Percentiles rank a stretch among this genome's conserved stretches.
phyloP scores from a whole-genome alignment of 192 early-diverging fungal genomes.

The Paraglomus occultum region DNA sequence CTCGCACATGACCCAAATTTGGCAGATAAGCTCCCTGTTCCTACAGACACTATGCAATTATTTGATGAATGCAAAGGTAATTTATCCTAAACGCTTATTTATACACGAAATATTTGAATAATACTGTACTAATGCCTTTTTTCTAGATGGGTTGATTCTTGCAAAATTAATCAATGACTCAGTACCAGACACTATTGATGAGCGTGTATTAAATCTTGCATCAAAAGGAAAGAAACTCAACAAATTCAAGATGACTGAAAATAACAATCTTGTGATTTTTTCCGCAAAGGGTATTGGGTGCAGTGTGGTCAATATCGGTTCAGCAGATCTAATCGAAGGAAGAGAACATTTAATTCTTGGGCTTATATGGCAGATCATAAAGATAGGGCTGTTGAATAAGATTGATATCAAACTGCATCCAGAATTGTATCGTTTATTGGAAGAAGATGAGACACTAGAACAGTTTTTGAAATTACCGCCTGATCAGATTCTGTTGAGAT shows the following conservation, averaged over 20 bases:
- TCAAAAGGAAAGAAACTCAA: conserved; percentile 75
- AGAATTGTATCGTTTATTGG: conserved; percentile 93
- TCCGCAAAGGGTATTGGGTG: conserved; percentile 99
- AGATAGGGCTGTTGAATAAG: conserved; percentile 92
- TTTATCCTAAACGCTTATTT: not conserved
- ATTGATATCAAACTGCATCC: conserved; percentile 99
- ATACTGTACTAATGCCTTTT: not conserved
- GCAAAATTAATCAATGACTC: conserved; percentile 99
- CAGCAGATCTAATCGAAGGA: conserved; percentile 94
- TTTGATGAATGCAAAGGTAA: conserved; percentile 92
- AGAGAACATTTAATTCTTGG: conserved; percentile 96
- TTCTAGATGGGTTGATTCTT: conserved; percentile 82
- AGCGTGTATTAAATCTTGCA: conserved; percentile 88
- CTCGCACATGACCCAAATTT: conserved; percentile 81
- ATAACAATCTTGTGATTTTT: conserved; percentile 99
- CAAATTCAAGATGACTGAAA: conserved; percentile 97
- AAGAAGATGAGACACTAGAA: conserved; percentile 91
- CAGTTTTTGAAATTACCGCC: conserved; percentile 92
- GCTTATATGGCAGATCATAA: conserved; percentile 99
- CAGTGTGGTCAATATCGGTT: conserved; percentile 97
- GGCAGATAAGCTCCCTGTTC: conserved; percentile 86
- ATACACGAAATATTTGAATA: not conserved
- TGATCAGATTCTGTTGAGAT: conserved; percentile 95
- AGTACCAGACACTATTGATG: conserved; percentile 95
- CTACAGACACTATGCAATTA: conserved; percentile 90